Evolutionary conservation across 2,329 filamentous ascomycete species (phyloP), one percentile per base, ranked within the genome.

Genomic region (Colletotrichum nymphaeae): DNA sequence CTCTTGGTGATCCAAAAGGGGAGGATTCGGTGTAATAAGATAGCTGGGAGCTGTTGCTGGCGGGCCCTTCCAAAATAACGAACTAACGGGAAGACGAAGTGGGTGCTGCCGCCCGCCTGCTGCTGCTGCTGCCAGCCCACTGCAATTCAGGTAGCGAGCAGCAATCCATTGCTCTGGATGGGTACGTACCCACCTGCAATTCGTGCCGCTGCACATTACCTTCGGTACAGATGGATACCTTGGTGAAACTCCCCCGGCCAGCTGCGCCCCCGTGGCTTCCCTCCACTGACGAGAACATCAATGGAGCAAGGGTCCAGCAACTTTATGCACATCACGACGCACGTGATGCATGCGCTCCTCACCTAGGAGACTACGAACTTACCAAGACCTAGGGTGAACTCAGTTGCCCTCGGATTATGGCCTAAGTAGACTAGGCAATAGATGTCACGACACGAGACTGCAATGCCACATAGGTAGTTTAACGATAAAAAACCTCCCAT

Each of bases 1-100:
- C 71, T 46, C 35, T 62, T 66, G 67, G 71, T 69, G 70, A 70
- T 73, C 62, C 71, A 73, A 73, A 73, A 65, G 69, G 59, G 69
- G 69, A 72, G 65, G 69, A 69, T 65, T 67, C 35, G 64, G 66
- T 72, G 66, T 72, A 68, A 72, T 57, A 26, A 32, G 22, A 66
- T 63, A 68, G 69, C 65, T 63, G 30, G 30, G 64, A 72, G 69
- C 71, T 73, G 30, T 52, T 55, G 62, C 53, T 62, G 71, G 71
- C 71, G 67, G 71, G 60, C 55, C 63, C 67, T 62, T 26, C 53
- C 66, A 55, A 65, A 67, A 37, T 68, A 68, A 73, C 71, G 60
- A 66, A 56, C 53, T 63, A 69, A 52, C 66, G 66, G 69, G 35
- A 28, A 69, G 69, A 73, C 65, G 71, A 70, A 49, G 63, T 67